Evolutionary conservation across 192 early-diverging fungal genomes (phyloP), one percentile per base, ranked within the genome.

Genomic region (Backusella circina): DNA sequence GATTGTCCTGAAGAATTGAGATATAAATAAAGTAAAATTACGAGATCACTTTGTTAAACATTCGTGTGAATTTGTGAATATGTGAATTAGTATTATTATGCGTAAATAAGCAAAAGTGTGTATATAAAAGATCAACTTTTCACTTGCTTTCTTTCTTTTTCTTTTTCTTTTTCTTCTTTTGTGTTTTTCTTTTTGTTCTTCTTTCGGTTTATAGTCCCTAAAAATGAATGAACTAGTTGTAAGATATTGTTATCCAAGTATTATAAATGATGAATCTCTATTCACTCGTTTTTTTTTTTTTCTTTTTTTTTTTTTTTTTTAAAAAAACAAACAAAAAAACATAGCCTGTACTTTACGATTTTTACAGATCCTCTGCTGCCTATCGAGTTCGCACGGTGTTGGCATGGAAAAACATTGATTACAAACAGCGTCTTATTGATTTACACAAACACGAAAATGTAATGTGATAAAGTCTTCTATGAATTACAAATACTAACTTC

Each of bases 401-500:
- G 16, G 84, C 86, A 69, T 87, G 84, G 87, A 98, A 98, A 80
- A 84, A 84, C 38, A 89, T 97, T 57, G 81, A 83, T 6, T 93
- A 92, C 76, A 89, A 95, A 51, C 33, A 77, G 16, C 78, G 76
- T 2, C 82, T 84, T 13, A 84, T 98, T 31, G 90, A 94, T 81
- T 84, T 98, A 16, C 70, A 91, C 67, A 91, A 91, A 64, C 84
- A 84, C 71, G 95, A 96, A 77, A 93, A 97, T 77, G 89, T 88
- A 72, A 38, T 33, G 16, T 33, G 21, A 4, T n/a, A 61, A 2
- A 61, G 9, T 10, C 21, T 0, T 6, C 18, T 5, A 6, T 51
- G 5, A 51, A n/a, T 21, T 21, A 51, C 18, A 51, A 21, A 15
- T 51, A 51, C n/a, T 33, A 28, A 28, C 41, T 23, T 39, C 37